A percentile compares a stretch with the other conserved stretches of the same genome.
Conservation (phyloP, 129 eudicot species). For the Flaveria sonorensis region DNA sequence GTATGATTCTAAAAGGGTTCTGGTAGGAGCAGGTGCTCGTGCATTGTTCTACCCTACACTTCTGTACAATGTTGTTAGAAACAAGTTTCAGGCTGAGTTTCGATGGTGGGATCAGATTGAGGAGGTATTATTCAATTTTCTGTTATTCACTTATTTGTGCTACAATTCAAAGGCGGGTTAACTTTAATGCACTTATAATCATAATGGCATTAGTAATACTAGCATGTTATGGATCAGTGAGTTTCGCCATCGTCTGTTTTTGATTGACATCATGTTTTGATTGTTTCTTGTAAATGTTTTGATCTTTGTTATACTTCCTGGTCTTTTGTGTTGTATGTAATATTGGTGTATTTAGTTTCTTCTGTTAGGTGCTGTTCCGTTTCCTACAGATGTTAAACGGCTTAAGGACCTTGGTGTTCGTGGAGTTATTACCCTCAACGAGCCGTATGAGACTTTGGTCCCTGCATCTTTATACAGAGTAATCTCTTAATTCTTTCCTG, state of each 20-base stretch:
- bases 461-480: slow-evolving; percentile 59
- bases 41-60: slow-evolving; percentile 64
- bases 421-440: slow-evolving; percentile 65
- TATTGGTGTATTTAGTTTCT: slow-evolving; percentile 33
- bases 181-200: neutral
- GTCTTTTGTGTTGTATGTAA: neutral
- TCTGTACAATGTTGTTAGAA: slow-evolving; percentile 61
- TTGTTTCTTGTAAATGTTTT: too few species aligned
- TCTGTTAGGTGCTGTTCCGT: too few species aligned
- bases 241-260: too few species aligned
- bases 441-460: slow-evolving; percentile 70
- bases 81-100: slow-evolving; percentile 56
- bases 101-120: slow-evolving; percentile 80
- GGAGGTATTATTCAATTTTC: slow-evolving; percentile 36
- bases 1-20: slow-evolving; percentile 47
- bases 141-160: neutral
- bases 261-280: too few species aligned
- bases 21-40: slow-evolving; percentile 75
- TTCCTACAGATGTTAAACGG: slow-evolving; percentile 48
- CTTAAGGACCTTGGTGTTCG: slow-evolving; percentile 61
- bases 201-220: neutral
- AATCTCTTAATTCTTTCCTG: neutral
- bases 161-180: too few species aligned
- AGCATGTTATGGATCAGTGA: too few species aligned
- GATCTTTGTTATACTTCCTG: too few species aligned